Percentiles rank a stretch among this genome's conserved stretches.
These are phyloP conservation scores for Claviceps sorghi DNA, from an alignment of 2,329 filamentous ascomycete species.

Conservation along the genomic window DNA sequence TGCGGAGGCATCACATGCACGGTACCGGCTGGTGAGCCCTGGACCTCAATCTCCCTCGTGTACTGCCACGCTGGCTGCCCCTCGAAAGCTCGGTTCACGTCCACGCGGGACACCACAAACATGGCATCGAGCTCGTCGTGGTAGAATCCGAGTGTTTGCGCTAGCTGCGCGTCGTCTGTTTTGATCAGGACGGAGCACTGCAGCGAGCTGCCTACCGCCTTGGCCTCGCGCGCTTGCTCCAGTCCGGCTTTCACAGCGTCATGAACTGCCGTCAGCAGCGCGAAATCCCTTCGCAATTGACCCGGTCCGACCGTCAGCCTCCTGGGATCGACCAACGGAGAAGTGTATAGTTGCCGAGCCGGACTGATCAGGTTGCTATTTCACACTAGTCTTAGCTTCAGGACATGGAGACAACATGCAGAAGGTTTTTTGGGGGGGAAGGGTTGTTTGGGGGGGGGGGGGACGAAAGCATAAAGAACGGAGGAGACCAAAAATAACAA, in stretches of 20 bases:
- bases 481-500: too few relatives aligned
- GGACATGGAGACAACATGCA: not conserved
- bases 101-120: constrained; percentile 55
- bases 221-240: constrained; percentile 56
- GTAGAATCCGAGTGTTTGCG: constrained; percentile 24
- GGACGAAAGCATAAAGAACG: too few relatives aligned
- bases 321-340: constrained; percentile 25
- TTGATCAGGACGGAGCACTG: constrained; percentile 55
- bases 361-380: constrained; percentile 22
- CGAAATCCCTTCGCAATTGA: constrained; percentile 27
- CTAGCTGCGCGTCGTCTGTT: constrained; percentile 23
- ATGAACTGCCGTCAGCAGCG: constrained; percentile 39
- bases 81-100: constrained; percentile 24
- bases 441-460: too few relatives aligned
- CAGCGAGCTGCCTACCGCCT: constrained; percentile 65
- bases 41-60: constrained; percentile 27
- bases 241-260: constrained; percentile 59
- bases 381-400: not conserved
- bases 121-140: constrained; percentile 43
- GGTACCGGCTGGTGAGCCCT: constrained; percentile 18
- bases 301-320: constrained; percentile 25
- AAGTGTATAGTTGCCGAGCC: constrained; percentile 31
- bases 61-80: constrained; percentile 25
- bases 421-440: too few relatives aligned
- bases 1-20: constrained; percentile 34